phyloP scores from a whole-genome alignment of 1,284 basidiomycete genomes.

The Puccinia horiana region DNA sequence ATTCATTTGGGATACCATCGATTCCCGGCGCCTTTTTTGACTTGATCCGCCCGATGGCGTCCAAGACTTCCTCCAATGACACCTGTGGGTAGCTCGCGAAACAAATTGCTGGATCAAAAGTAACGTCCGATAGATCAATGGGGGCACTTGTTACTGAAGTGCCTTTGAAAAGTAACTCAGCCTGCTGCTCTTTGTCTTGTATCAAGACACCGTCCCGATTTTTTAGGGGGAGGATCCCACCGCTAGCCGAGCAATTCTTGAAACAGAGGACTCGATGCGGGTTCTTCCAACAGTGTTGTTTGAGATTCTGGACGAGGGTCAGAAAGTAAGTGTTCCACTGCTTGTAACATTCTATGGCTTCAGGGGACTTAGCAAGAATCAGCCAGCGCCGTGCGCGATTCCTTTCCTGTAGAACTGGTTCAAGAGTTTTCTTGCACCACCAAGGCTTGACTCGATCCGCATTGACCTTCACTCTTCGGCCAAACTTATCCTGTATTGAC shows the following conservation, averaged over 20 bases:
- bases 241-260: neutral
- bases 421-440: slow-evolving; percentile 4
- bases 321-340: no score
- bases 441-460: neutral
- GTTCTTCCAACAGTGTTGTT: neutral
- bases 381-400: neutral
- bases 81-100: neutral
- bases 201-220: neutral
- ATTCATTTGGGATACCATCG: neutral
- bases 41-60: neutral
- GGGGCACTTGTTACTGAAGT: neutral
- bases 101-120: neutral
- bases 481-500: neutral
- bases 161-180: no score
- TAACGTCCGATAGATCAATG: neutral
- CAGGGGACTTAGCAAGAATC: neutral
- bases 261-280: neutral
- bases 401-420: neutral
- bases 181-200: neutral
- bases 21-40: neutral
- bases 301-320: no score
- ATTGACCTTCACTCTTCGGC: neutral
- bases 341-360: no score
- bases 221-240: neutral
- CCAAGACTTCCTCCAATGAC: neutral